Percentiles rank a stretch among this genome's conserved stretches.
phyloP scores from a whole-genome alignment of 2,329 filamentous ascomycete genomes.

The Alternaria rosae region DNA sequence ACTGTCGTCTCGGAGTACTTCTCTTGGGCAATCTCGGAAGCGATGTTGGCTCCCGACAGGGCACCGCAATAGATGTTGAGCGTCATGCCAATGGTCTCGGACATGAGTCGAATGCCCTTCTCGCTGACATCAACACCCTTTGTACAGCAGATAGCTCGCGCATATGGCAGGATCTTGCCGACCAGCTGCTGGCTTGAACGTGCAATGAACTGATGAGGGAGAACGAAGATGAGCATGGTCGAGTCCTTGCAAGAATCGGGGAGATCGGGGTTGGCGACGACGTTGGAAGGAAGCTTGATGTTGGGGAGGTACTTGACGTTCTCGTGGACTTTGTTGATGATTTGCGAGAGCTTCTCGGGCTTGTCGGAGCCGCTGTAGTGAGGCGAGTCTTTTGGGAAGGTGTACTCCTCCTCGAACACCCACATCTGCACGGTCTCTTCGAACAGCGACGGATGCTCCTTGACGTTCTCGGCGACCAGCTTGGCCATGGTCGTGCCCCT shows the following conservation, averaged over 20 bases:
- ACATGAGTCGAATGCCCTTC: conserved; percentile 86
- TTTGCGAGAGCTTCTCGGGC: conserved; percentile 83
- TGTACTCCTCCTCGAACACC: conserved; percentile 94
- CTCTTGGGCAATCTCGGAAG: conserved; percentile 90
- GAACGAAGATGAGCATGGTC: conserved; percentile 92
- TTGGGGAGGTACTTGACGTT: conserved; percentile 98
- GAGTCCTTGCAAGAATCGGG: conserved; percentile 81
- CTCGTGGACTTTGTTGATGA: conserved; percentile 94
- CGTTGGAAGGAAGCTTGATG: conserved; percentile 81
- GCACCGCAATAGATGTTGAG: conserved; percentile 97
- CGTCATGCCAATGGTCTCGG: conserved; percentile 89
- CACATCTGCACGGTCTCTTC: conserved; percentile 96
- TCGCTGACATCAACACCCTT: conserved; percentile 95
- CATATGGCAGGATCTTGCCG: conserved; percentile 89
- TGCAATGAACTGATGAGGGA: conserved; percentile 94
- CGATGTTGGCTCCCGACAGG: conserved; percentile 94
- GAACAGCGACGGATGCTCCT: conserved; percentile 78
- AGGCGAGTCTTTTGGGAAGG: conserved; percentile 73
- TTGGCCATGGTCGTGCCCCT: conserved; percentile 98
- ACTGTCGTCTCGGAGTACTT: conserved; percentile 98
- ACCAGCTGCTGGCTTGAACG: conserved; percentile 83
- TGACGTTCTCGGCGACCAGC: conserved; percentile 92
- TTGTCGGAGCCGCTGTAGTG: conserved; percentile 72
- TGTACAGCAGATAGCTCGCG: conserved; percentile 94
- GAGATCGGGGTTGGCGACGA: conserved; percentile 83